Evolutionary conservation across 805 yeast genomes (phyloP).

Genomic region (Candida odintsovae): DNA sequence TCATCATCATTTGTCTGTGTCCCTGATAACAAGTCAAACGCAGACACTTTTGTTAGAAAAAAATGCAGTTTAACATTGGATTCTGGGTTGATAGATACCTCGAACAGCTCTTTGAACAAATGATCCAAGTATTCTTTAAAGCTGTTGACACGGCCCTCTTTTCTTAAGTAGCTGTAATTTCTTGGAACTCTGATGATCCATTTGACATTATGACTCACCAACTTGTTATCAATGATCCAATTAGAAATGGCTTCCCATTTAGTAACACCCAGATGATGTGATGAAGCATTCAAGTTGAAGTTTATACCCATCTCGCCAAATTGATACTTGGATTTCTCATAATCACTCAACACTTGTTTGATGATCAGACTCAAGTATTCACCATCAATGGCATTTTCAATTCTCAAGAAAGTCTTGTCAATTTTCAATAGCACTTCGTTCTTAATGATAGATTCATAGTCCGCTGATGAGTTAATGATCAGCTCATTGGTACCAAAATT

Average conservation of each 20-base stretch:
- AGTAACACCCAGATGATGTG: constrained; percentile 6
- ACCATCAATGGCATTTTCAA: constrained; percentile 32
- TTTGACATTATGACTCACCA: constrained; percentile 33
- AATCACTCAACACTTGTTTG: constrained; percentile 26
- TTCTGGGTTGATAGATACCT: constrained; percentile 19
- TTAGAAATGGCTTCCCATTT: constrained; percentile 28
- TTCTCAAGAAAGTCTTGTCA: constrained; percentile 30
- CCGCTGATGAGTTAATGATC: constrained; percentile 16
- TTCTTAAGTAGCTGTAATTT: constrained; percentile 23
- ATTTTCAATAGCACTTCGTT: constrained; percentile 25
- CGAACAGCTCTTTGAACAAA: constrained; percentile 30
- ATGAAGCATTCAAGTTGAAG: constrained; percentile 20
- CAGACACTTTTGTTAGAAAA: constrained; percentile 27
- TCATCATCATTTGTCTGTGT: constrained; percentile 18
- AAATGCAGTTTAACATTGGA: constrained; percentile 25
- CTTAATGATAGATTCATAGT: constrained; percentile 18
- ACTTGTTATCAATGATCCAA: constrained; percentile 32
- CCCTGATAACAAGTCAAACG: constrained; percentile 27
- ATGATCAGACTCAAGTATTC: constrained; percentile 32
- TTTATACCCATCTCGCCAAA: constrained; percentile 32
- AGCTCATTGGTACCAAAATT: constrained; percentile 20
- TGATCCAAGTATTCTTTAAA: constrained; percentile 29
- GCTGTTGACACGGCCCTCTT: constrained; percentile 13
- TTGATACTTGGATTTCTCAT: constrained; percentile 35
- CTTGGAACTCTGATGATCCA: constrained; percentile 33